Evolutionary conservation across 371 early-diverging fungal species (phyloP), one percentile per base, ranked within the genome.

Genomic region (Apophysomyces trapeziformis): DNA sequence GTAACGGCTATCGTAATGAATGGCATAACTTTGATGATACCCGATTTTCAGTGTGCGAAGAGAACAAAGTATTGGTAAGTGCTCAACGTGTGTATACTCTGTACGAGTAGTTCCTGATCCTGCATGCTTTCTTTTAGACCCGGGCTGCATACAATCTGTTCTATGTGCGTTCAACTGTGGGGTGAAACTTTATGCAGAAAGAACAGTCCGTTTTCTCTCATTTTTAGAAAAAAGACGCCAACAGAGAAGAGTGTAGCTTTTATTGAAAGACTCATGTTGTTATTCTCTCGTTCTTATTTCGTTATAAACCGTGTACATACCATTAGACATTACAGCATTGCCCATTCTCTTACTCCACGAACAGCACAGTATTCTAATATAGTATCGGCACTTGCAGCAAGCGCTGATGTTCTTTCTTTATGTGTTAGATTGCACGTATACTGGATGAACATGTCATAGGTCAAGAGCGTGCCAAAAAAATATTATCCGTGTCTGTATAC

Each of bases 11-110:
- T 63, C 84, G 88, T 11, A 83, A 86, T 21, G 86, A 91, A 72
- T 98, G 99, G 99, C 92, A 90, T 73, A 87, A 91, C 62, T 96
- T 96, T 83, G 96, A 98, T 75, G 99, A 98, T 76, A 89, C 95
- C 26, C 77, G 94, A 13, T 90, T 96, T 13, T 87, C 90, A 0
- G 80, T 80, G 0, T 87, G 88, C 39, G 84, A 86, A 47, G 87
- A 90, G 71, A 67, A 72, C 26, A 84, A 89, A 62, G 91, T 92
- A 1, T 76, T 83, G 73, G 88, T 88, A 85, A 75, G 76, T 50
- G 44, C 64, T 37, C 3, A 26, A 26, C 2, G 32, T 36, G 18
- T 12, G 8, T 5, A 2, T 56, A 8, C 16, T 37, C 43, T 38
- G 1, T 26, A 14, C 59, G 9, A 9, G 16, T 61, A 12, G 5